A percentile compares a stretch with the other conserved stretches of the same genome.
phyloP scores from a whole-genome alignment of 352 stramenopile genomes.

The Phytophthora pisi region DNA sequence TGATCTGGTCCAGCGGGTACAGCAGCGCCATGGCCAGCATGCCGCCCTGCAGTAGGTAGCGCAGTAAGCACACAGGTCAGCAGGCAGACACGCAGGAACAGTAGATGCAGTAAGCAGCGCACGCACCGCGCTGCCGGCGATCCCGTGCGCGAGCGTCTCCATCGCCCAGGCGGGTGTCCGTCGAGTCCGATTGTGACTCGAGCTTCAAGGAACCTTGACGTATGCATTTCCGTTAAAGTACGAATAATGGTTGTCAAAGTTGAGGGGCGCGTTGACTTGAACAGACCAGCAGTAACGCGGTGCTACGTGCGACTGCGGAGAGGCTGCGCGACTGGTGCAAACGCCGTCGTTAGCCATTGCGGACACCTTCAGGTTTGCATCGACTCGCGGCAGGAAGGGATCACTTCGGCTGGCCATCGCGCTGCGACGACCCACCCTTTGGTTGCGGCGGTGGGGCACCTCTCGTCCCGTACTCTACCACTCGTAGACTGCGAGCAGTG shows the following conservation, averaged over 20 bases:
- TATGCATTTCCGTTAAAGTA: conserved; percentile 16
- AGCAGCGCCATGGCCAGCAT: conserved; percentile 81
- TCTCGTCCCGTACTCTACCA: background rate
- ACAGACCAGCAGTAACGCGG: conserved; percentile 4
- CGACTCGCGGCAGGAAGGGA: conserved; percentile 1
- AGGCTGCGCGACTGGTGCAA: background rate
- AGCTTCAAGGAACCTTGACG: conserved; percentile 25
- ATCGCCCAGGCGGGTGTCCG: conserved; percentile 25
- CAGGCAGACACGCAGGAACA: background rate
- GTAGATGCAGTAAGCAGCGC: background rate
- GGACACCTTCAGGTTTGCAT: conserved; percentile 15
- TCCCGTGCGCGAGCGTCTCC: conserved; percentile 71
- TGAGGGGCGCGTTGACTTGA: background rate
- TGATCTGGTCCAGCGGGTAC: conserved; percentile 89
- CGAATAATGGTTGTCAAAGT: background rate
- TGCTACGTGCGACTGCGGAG: conserved; percentile 14
- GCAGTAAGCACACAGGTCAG: background rate
- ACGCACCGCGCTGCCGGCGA: conserved; percentile 66
- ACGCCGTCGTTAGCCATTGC: conserved; percentile 1
- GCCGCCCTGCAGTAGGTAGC: conserved; percentile 42
- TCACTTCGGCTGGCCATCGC: conserved; percentile 7
- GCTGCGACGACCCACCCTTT: background rate
- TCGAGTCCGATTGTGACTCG: conserved; percentile 6
- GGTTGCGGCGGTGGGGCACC: background rate
- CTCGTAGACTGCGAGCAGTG: too few relatives aligned